Percentiles rank a stretch among this genome's conserved stretches.
These are phyloP conservation scores for Paramecium caudatum DNA, from an alignment of 73 alveolate species.

Conservation along the genomic window DNA sequence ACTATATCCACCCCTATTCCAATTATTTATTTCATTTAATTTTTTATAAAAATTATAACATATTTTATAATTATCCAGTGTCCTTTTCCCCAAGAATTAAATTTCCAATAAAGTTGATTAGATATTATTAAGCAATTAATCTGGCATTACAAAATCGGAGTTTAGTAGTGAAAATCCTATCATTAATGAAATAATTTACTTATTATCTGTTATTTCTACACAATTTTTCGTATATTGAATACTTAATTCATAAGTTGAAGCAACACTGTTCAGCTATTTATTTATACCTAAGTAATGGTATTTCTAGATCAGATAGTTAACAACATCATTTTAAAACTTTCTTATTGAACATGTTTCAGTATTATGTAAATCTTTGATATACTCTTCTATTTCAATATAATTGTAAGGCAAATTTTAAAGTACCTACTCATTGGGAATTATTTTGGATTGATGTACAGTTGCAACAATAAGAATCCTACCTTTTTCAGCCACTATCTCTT, in stretches of 20 bases:
- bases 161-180: background rate
- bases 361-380: background rate
- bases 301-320: background rate
- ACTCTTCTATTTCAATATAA: background rate
- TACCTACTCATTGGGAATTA: background rate
- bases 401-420: background rate
- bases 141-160: conserved; percentile 13
- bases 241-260: background rate
- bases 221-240: background rate
- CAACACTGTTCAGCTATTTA: background rate
- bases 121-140: background rate
- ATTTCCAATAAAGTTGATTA: background rate
- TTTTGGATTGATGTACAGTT: background rate
- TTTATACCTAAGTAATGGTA: background rate
- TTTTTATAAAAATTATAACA: too few species aligned
- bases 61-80: background rate
- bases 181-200: background rate
- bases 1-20: background rate
- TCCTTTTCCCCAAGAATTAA: background rate
- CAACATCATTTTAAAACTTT: conserved; percentile 1
- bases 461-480: background rate
- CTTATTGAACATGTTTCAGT: conserved; percentile 1
- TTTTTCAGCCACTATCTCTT: background rate
- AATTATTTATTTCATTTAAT: background rate
- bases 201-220: background rate